Evolutionary conservation across 306 rosid species (phyloP).

Genomic region (Cicer arietinum): DNA sequence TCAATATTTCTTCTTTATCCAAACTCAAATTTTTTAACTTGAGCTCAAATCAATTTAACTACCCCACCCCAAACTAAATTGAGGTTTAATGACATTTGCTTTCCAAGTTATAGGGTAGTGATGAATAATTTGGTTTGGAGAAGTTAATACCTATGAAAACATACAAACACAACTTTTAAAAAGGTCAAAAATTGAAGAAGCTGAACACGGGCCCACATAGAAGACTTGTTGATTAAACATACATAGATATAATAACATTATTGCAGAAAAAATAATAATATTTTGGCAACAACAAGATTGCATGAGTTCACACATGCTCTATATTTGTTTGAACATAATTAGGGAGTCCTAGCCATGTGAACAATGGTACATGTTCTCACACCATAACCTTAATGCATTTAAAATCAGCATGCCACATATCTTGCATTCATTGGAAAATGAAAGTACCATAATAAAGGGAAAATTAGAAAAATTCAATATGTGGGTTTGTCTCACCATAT

Average conservation of each 20-base stretch:
- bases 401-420: constrained; percentile 6
- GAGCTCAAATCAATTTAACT: too few relatives aligned
- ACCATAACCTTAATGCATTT: constrained; percentile 23
- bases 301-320: constrained; percentile 32
- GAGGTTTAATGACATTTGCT: neutral
- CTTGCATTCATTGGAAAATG: constrained; percentile 22
- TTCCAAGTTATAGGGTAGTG: neutral
- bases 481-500: constrained; percentile 46
- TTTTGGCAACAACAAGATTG: neutral
- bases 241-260: neutral
- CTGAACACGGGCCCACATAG: neutral
- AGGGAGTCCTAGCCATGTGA: constrained; percentile 38
- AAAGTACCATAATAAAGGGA: neutral
- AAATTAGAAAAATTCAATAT: constrained; percentile 19
- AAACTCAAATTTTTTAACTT: too few relatives aligned
- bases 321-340: constrained; percentile 25
- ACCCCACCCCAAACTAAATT: neutral
- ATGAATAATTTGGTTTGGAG: neutral
- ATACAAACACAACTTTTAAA: neutral
- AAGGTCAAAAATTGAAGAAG: neutral
- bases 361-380: constrained; percentile 35
- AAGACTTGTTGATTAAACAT: constrained; percentile 22
- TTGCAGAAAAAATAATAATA: neutral
- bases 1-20: too few relatives aligned
- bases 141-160: neutral